Percentiles rank a stretch among this genome's conserved stretches.
phyloP scores from a whole-genome alignment of 192 early-diverging fungal species.

The Spinellus fusiger region DNA sequence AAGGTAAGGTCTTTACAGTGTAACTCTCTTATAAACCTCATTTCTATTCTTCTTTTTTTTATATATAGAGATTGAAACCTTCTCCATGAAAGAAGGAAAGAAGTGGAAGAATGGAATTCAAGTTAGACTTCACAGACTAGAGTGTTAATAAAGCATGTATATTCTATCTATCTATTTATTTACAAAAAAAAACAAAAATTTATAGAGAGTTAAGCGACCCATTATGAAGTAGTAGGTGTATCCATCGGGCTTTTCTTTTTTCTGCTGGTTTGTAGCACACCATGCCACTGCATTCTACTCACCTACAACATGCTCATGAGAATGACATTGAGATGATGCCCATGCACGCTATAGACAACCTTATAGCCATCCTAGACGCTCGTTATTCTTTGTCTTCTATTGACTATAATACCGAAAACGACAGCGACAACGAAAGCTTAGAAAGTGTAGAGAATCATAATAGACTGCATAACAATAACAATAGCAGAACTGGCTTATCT shows the following conservation, averaged over 20 bases:
- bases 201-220: neutral
- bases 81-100: conserved; percentile 3
- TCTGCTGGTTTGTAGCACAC: neutral
- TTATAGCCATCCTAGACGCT: neutral
- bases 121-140: conserved; percentile 6
- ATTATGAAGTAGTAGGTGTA: too few relatives aligned
- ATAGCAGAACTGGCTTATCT: neutral
- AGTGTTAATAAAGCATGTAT: neutral
- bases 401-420: neutral
- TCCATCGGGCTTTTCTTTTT: too few relatives aligned
- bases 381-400: neutral
- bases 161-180: neutral
- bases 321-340: neutral
- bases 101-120: conserved; percentile 7
- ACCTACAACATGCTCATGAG: neutral
- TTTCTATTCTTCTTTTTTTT: neutral
- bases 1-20: neutral
- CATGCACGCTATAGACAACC: neutral
- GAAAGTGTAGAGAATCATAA: too few relatives aligned
- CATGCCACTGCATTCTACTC: neutral
- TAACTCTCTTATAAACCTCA: neutral
- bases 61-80: conserved; percentile 9
- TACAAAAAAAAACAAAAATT: conserved; percentile 4
- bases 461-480: too few relatives aligned
- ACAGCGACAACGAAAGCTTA: neutral